Conservation (phyloP, 208 protist species). For the Wallacemonas sp. region DNA sequence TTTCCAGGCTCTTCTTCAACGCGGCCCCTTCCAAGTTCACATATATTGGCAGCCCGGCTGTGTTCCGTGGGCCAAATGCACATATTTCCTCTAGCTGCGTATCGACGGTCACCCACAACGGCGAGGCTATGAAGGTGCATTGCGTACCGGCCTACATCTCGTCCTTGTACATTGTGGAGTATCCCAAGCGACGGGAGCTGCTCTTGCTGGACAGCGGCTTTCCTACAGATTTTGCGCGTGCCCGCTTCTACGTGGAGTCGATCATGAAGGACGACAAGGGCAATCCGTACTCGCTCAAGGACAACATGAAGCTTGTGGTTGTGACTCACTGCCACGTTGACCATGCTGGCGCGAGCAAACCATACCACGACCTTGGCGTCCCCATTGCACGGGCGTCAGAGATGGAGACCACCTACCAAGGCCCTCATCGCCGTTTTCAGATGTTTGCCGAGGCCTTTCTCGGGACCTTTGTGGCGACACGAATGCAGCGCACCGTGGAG, state of each 20-base stretch:
- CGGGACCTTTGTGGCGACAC: slow-evolving; percentile 27
- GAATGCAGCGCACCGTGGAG: slow-evolving; percentile 33
- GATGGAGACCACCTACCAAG: slow-evolving; percentile 34
- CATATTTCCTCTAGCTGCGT: slow-evolving; percentile 41
- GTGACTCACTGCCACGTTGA: slow-evolving; percentile 52
- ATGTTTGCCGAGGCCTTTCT: slow-evolving; percentile 39
- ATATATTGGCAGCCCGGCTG: slow-evolving; percentile 35
- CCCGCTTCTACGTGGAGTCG: slow-evolving; percentile 49
- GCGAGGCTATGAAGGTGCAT: slow-evolving; percentile 43
- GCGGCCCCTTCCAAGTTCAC: slow-evolving; percentile 23
- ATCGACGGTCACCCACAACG: slow-evolving; percentile 17
- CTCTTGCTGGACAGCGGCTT: slow-evolving; percentile 50
- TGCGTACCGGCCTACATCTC: slow-evolving; percentile 46
- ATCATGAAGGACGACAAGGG: slow-evolving; percentile 33
- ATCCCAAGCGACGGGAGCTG: slow-evolving; percentile 29
- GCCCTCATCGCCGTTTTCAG: slow-evolving; percentile 17
- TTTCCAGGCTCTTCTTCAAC: slow-evolving; percentile 28
- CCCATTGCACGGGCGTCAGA: slow-evolving; percentile 27
- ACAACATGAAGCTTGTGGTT: slow-evolving; percentile 39
- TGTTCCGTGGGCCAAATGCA: slow-evolving; percentile 24
- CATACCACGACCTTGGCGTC: slow-evolving; percentile 30
- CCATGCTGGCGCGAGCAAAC: slow-evolving; percentile 38
- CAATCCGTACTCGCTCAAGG: slow-evolving; percentile 19
- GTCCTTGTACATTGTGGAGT: slow-evolving; percentile 46
- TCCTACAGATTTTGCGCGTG: slow-evolving; percentile 39